These are phyloP conservation scores for Butyriboletus loyo DNA, from an alignment of 768 basidiomycete genomes.

Conservation along the genomic window DNA sequence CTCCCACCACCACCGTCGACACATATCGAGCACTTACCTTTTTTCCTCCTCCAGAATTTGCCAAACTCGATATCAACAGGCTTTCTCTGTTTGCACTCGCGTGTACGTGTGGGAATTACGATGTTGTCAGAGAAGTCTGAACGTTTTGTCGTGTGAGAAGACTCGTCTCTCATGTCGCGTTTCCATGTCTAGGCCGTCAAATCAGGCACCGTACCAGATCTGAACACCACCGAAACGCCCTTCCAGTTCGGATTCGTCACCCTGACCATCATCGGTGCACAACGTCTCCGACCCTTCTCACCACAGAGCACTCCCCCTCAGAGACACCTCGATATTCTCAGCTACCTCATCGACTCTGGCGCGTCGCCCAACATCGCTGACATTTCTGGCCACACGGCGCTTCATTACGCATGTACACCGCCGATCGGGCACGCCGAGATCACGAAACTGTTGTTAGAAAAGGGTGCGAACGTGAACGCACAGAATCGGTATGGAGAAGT, in stretches of 20 bases:
- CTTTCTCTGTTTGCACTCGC: conserved; percentile 24
- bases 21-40: neutral
- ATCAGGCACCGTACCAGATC: conserved; percentile 35
- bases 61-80: conserved; percentile 13
- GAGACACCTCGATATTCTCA: conserved; percentile 36
- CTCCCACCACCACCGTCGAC: neutral
- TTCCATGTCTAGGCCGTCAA: conserved; percentile 17
- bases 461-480: conserved; percentile 48
- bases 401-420: conserved; percentile 43
- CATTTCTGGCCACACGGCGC: conserved; percentile 47
- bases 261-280: conserved; percentile 40
- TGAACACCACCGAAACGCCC: conserved; percentile 40
- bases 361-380: conserved; percentile 41
- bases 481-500: conserved; percentile 50
- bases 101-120: conserved; percentile 24
- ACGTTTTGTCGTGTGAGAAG: neutral
- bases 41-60: conserved; percentile 13
- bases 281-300: conserved; percentile 27
- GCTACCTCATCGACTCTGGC: conserved; percentile 41
- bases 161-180: neutral
- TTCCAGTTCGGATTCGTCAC: conserved; percentile 44
- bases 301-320: conserved; percentile 6
- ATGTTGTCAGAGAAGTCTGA: conserved; percentile 20
- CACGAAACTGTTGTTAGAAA: conserved; percentile 38
- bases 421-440: conserved; percentile 28